Percentiles rank a stretch among this genome's conserved stretches.
phyloP scores from a whole-genome alignment of 225 moss, liverwort and hornwort species.

The Lunularia cruciata region DNA sequence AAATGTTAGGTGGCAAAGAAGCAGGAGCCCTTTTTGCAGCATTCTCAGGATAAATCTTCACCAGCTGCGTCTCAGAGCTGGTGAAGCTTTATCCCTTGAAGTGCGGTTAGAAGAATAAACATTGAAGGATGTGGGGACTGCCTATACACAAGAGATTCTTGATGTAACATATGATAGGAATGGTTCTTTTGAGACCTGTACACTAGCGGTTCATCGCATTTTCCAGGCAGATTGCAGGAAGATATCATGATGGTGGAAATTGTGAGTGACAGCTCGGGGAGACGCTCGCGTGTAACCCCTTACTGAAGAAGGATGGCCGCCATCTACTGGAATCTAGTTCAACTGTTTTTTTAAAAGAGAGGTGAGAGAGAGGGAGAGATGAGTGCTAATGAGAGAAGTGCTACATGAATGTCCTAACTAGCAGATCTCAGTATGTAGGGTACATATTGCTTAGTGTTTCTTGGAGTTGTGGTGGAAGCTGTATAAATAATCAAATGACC shows the following conservation, averaged over 20 bases:
- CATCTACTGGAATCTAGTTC: conserved; percentile 25
- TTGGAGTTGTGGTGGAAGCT: conserved; percentile 33
- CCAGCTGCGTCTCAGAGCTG: conserved; percentile 28
- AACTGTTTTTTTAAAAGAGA: conserved; percentile 9
- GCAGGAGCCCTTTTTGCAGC: conserved; percentile 16
- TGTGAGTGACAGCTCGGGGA: conserved; percentile 22
- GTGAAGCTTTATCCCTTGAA: conserved; percentile 29
- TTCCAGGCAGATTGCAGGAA: conserved; percentile 24
- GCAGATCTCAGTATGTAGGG: conserved; percentile 21
- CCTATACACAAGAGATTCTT: conserved; percentile 21
- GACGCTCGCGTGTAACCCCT: conserved; percentile 9
- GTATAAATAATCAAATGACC: conserved; percentile 40
- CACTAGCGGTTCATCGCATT: conserved; percentile 32
- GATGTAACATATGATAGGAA: conserved; percentile 44
- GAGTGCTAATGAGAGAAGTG: background rate
- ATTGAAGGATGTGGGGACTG: conserved; percentile 4
- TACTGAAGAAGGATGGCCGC: conserved; percentile 11
- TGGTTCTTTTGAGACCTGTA: conserved; percentile 30
- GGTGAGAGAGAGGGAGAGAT: conserved; percentile 13
- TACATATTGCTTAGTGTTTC: conserved; percentile 24
- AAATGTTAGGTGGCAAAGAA: conserved; percentile 23
- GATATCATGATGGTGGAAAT: conserved; percentile 17
- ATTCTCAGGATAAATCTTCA: conserved; percentile 36
- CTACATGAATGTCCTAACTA: conserved; percentile 2
- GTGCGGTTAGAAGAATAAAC: conserved; percentile 11